These are phyloP conservation scores for Knufia fluminis DNA, from an alignment of 2,329 filamentous ascomycete species.

Conservation along the genomic window DNA sequence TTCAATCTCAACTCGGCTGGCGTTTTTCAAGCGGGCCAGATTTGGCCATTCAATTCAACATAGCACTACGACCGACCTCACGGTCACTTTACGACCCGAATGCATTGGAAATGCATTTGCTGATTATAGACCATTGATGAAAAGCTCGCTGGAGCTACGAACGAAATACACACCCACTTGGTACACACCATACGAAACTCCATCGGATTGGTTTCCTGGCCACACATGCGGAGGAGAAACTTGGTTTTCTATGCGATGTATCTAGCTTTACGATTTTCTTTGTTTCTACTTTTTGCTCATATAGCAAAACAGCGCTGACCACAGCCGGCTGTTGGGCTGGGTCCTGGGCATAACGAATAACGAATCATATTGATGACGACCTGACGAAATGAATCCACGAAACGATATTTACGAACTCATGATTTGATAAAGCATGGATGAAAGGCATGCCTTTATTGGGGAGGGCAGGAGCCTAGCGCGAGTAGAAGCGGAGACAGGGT, in stretches of 20 bases:
- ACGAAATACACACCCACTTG: constrained; percentile 4
- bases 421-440: not conserved
- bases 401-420: not conserved
- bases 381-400: not conserved
- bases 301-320: not conserved
- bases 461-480: no score
- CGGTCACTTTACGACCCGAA: not conserved
- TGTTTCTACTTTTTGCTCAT: not conserved
- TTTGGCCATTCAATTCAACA: not conserved
- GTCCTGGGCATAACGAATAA: not conserved
- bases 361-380: not conserved
- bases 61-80: not conserved
- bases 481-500: no score
- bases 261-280: constrained; percentile 3
- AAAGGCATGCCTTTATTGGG: not conserved
- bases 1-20: not conserved
- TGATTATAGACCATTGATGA: not conserved
- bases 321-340: not conserved
- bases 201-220: not conserved
- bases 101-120: no score
- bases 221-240: not conserved
- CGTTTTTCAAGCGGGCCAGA: constrained; percentile 6
- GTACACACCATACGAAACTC: constrained; percentile 6
- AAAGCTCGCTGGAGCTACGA: constrained; percentile 7
- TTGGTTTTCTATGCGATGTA: constrained; percentile 4